Conservation (phyloP, 257 asterid genomes). For the Primulina eburnea region DNA sequence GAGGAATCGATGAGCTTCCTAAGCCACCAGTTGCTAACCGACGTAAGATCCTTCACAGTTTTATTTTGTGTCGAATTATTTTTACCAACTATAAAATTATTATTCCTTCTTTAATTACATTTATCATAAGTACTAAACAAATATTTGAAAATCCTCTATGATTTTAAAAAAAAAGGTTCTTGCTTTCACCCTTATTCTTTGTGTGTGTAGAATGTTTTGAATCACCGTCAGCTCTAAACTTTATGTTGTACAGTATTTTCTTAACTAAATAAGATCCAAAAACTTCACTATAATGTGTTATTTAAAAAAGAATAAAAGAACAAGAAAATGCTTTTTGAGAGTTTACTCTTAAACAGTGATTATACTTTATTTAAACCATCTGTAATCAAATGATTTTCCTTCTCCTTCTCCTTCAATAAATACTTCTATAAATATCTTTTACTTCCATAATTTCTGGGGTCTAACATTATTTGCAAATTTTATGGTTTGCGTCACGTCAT, state of each 20-base stretch:
- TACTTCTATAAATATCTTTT: slow-evolving; percentile 24
- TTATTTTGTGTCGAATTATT: too few relatives aligned
- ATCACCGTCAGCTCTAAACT: slow-evolving; percentile 35
- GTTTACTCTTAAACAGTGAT: slow-evolving; percentile 45
- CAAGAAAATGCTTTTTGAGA: slow-evolving; percentile 13
- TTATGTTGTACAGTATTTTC: slow-evolving; percentile 39
- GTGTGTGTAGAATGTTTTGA: slow-evolving; percentile 26
- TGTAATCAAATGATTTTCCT: slow-evolving; percentile 18
- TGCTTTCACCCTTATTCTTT: slow-evolving; percentile 26
- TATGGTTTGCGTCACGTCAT: background rate
- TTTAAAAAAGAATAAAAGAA: background rate
- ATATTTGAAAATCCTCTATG: background rate
- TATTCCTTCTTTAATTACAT: background rate
- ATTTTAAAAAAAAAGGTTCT: background rate
- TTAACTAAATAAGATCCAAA: slow-evolving; percentile 33
- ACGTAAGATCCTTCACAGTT: slow-evolving; percentile 49
- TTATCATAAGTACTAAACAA: too few relatives aligned
- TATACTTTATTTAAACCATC: slow-evolving; percentile 24
- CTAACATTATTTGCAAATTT: background rate
- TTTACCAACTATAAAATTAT: background rate
- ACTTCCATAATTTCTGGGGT: background rate
- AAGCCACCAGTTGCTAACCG: slow-evolving; percentile 88
- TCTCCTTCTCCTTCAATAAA: slow-evolving; percentile 18
- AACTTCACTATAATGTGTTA: background rate
- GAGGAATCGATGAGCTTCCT: slow-evolving; percentile 89